These are phyloP conservation scores for Eudorina sp. DNA, from an alignment of 139 green algal genomes.

Conservation along the genomic window DNA sequence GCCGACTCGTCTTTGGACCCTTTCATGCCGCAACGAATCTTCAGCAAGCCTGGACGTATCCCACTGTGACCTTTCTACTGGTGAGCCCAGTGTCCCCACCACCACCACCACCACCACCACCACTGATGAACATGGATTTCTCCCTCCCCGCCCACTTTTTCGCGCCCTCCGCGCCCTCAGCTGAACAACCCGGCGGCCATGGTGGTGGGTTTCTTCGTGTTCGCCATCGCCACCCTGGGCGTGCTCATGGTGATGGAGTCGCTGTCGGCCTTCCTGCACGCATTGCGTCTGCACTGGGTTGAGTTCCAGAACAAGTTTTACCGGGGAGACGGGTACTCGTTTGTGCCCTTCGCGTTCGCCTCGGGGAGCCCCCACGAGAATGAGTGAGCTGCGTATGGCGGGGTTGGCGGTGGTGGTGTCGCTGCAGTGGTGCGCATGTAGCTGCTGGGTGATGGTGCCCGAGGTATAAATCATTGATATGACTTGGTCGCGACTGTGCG, in stretches of 20 bases:
- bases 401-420: no score
- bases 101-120: no score
- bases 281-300: slow-evolving; percentile 97
- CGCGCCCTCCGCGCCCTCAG: neutral
- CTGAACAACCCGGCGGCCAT: neutral
- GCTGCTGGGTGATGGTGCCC: neutral
- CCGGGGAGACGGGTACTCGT: slow-evolving; percentile 91
- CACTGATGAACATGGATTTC: no score
- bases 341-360: slow-evolving; percentile 90
- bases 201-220: slow-evolving; percentile 92
- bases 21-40: neutral
- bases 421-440: neutral
- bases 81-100: no score
- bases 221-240: slow-evolving; percentile 90
- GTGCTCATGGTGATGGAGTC: slow-evolving; percentile 99
- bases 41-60: neutral
- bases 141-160: neutral
- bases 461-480: neutral
- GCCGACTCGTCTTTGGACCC: no score
- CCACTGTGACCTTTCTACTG: no score
- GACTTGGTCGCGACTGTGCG: neutral
- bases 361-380: neutral
- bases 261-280: slow-evolving; percentile 97
- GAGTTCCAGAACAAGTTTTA: slow-evolving; percentile 91
- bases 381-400: no score